Base-by-base conservation (phyloP, 257 asterid species). In the Petrea volubilis region DNA sequence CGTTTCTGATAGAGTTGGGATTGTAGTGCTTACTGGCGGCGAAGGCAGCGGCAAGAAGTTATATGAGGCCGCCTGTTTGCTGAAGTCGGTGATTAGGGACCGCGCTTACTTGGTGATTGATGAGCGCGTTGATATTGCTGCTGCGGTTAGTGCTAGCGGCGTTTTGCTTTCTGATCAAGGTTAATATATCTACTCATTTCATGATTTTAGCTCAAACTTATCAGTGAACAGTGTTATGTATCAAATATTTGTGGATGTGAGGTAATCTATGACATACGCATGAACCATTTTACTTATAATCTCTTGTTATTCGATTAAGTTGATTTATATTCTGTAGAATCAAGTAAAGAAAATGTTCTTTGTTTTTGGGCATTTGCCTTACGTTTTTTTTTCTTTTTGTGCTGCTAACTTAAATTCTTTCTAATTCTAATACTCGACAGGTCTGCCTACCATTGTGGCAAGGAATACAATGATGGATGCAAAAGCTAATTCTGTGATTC, bases 101-200 rank as follows among this genome's bases (percentile, higher is more conserved):
- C 85, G 98, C 13, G 97, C 97, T 31, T 92, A 88, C 76, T 80
- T 95, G 83, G 74, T 90, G 81, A 86, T 95, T n/a, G 94, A 87
- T 47, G 98, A 86, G 78, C 90, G 99, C 31, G 96, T 88, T 0
- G 97, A 95, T 74, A 85, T 92, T 75, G 96, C 96, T 15, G 85
- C 98, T 5, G 97, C 97, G 2, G 90, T 90, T 53, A 78, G 76
- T 78, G 99, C 99, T 36, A 87, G 82, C 67, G 99, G 99, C 47
- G 98, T 88, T 66, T 62, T 95, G 80, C 92, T 95, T 66, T 92
- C 98, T 9, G 98, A 95, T 90, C 91, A 95, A 85, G 99, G 99
- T 90, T 24, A 17, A 41, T 33, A 7, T 23, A 5, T 64, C 31
- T 67, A 36, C 9, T 68, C 59, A n/a, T 21, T 46, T 25, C 38